Evolutionary conservation across 2,329 filamentous ascomycete species (phyloP).

Genomic region (Phaeosphaeria sp.): DNA sequence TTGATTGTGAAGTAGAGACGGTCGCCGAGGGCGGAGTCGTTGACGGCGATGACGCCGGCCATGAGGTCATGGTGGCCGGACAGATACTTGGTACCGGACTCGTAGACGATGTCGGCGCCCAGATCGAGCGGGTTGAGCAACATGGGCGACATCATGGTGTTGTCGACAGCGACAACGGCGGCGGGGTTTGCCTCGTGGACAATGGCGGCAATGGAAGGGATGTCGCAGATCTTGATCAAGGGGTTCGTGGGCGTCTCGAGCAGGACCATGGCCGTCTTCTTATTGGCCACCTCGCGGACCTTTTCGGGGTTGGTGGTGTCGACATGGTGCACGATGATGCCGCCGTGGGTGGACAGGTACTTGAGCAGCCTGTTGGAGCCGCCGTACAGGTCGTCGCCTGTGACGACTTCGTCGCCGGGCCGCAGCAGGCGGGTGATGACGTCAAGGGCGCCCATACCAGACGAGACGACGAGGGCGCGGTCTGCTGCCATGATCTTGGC

Average conservation of each 20-base stretch:
- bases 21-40: conserved; percentile 81
- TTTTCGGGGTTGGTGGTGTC: conserved; percentile 83
- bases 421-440: conserved; percentile 91
- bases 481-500: conserved; percentile 99
- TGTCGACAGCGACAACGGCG: conserved; percentile 90
- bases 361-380: conserved; percentile 93
- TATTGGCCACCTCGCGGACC: conserved; percentile 71
- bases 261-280: conserved; percentile 92
- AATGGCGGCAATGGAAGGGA: conserved; percentile 76
- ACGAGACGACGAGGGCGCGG: conserved; percentile 90
- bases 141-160: conserved; percentile 98
- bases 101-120: conserved; percentile 95
- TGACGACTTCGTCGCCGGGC: conserved; percentile 95
- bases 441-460: conserved; percentile 96
- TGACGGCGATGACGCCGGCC: conserved; percentile 94
- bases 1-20: conserved; percentile 98
- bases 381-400: conserved; percentile 95
- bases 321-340: conserved; percentile 93
- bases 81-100: conserved; percentile 96
- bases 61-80: conserved; percentile 99
- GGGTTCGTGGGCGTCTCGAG: conserved; percentile 98
- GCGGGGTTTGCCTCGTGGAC: conserved; percentile 79
- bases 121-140: conserved; percentile 92
- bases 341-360: conserved; percentile 86
- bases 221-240: conserved; percentile 96